Evolutionary conservation across 2,329 filamentous ascomycete genomes (phyloP), one percentile per base, ranked within the genome.

Genomic region (Ophioceras dolichostomum): DNA sequence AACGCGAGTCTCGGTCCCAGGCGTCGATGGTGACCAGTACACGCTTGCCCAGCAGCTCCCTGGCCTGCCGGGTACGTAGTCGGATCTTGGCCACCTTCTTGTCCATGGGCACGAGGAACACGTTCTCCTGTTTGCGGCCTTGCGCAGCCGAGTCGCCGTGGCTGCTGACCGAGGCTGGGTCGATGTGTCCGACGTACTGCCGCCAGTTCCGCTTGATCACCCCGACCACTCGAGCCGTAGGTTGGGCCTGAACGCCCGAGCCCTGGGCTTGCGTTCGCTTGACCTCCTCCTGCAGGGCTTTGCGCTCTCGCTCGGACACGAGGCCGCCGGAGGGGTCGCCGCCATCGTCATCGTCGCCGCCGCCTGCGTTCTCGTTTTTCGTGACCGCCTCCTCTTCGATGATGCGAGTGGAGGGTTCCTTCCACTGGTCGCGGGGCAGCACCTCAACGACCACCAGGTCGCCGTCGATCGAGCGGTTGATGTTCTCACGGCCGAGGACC

Each of bases 51-150:
- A 95, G 60, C 4, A 98, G 71, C 50, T 94, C 86, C 13, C 78
- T 77, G 18, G 87, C 88, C 59, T 96, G 91, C 36, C 91, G 74
- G 10, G 91, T 96, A 36, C 88, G 79, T 38, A 98, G 77, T 32
- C 87, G 77, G 49, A 98, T 95, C 64, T 96, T 98, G 3, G 91
- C 91, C 17, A 98, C 83, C 50, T 86, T 82, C 67, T 94, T 96
- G 60, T 98, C 89, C 89, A 98, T 96, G 4, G 91, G 88, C 34
- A 96, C 78, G 14, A 98, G 70, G 59, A 98, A 98, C 12, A 98
- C 87, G 13, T 76, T 93, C 54, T 95, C 87, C 54, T 93, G 86
- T 49, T 83, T 83, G 41, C 87, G 75, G 21, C 85, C 86, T 48
- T 87, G 80, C 42, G 77, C 80, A 2, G 74, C 73, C 3, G 77